These are phyloP conservation scores for Cyathus striatus DNA, from an alignment of 768 basidiomycete genomes.

Conservation along the genomic window DNA sequence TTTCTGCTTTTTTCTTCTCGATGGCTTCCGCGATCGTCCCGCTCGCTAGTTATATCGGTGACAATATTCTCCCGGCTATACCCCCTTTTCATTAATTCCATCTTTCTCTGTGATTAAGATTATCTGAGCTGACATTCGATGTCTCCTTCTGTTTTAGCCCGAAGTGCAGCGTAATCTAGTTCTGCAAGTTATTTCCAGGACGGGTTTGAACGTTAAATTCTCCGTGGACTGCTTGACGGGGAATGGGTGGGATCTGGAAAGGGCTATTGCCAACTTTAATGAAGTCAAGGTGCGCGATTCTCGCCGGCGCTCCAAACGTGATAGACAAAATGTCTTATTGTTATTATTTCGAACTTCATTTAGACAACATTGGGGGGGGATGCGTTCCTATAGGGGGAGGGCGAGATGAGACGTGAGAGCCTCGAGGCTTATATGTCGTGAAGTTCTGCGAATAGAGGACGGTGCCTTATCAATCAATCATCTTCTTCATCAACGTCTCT, in stretches of 20 bases:
- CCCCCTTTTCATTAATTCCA: too few species aligned
- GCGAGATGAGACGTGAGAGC: background rate
- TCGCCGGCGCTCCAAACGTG: slow-evolving; percentile 2
- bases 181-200: slow-evolving; percentile 63
- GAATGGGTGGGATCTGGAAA: slow-evolving; percentile 80
- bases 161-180: slow-evolving; percentile 69
- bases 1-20: slow-evolving; percentile 2
- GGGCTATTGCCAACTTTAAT: slow-evolving; percentile 82
- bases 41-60: too few species aligned
- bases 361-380: slow-evolving; percentile 49
- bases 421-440: too few species aligned
- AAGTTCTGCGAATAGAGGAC: too few species aligned
- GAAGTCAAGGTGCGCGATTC: slow-evolving; percentile 70
- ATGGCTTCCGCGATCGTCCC: too few species aligned
- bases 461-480: too few species aligned
- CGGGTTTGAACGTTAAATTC: slow-evolving; percentile 74
- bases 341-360: too few species aligned
- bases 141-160: slow-evolving; percentile 34
- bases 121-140: slow-evolving; percentile 8
- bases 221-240: slow-evolving; percentile 81
- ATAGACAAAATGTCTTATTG: slow-evolving; percentile 21
- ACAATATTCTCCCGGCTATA: too few species aligned
- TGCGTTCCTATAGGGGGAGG: slow-evolving; percentile 38
- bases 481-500: too few species aligned
- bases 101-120: too few species aligned